Percentiles rank a stretch among this genome's conserved stretches.
Evolutionary conservation across 1,284 basidiomycete species (phyloP).

Genomic region (Trametes versicolor): DNA sequence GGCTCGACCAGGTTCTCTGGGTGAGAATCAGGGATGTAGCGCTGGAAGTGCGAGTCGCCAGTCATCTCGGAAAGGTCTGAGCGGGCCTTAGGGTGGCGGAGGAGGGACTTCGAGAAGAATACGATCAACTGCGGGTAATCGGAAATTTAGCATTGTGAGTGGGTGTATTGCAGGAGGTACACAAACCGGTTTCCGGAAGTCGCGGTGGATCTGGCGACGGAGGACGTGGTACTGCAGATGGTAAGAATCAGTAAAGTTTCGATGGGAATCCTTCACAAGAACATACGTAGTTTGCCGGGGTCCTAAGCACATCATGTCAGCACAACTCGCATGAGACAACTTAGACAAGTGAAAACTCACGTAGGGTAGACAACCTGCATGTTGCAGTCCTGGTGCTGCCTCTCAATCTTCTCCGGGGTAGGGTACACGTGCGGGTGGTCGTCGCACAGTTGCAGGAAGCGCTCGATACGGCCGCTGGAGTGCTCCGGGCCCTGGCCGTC

Average conservation of each 20-base stretch:
- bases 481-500: conserved; percentile 99
- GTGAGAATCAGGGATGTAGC: conserved; percentile 90
- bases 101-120: conserved; percentile 97
- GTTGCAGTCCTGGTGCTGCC: conserved; percentile 99
- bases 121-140: conserved; percentile 70
- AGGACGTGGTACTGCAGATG: conserved; percentile 87
- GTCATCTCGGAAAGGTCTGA: conserved; percentile 91
- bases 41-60: conserved; percentile 91
- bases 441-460: conserved; percentile 98
- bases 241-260: conserved; percentile 23
- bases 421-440: conserved; percentile 97
- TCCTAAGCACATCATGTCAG: conserved; percentile 53
- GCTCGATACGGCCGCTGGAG: conserved; percentile 95
- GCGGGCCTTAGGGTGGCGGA: conserved; percentile 93
- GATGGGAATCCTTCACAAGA: conserved; percentile 9
- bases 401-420: conserved; percentile 86
- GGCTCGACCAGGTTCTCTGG: conserved; percentile 77
- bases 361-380: conserved; percentile 99
- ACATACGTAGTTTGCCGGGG: conserved; percentile 89
- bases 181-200: conserved; percentile 92
- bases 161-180: conserved; percentile 1
- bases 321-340: conserved; percentile 27
- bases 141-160: not conserved
- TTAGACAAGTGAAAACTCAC: conserved; percentile 52
- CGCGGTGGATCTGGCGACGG: conserved; percentile 93